Evolutionary conservation across 2,329 filamentous ascomycete species (phyloP).

Genomic region (Malbranchea zuffiana): DNA sequence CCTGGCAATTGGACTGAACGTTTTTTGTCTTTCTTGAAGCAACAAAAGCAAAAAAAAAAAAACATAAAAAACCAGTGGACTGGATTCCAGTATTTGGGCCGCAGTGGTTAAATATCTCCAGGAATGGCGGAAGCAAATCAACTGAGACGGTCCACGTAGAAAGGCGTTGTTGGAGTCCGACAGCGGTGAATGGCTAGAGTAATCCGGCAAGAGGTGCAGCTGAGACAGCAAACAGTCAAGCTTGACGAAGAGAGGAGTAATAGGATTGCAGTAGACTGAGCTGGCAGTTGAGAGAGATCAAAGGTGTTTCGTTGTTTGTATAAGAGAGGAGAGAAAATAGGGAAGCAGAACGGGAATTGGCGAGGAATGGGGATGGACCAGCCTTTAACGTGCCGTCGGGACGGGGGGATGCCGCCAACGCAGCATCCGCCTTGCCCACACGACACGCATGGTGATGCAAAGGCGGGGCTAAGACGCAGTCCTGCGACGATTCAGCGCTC

Average conservation of each 20-base stretch:
- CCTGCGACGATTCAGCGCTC: too few species aligned
- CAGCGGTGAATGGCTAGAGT: too few species aligned
- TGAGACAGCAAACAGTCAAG: too few species aligned
- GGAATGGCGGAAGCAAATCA: conserved; percentile 4
- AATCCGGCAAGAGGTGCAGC: too few species aligned
- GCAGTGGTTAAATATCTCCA: conserved; percentile 10
- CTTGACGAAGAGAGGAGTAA: too few species aligned
- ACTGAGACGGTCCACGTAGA: conserved; percentile 9
- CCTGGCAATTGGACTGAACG: conserved; percentile 10
- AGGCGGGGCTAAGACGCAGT: too few species aligned
- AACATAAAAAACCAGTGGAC: conserved; percentile 14
- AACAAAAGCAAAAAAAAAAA: conserved; percentile 10
- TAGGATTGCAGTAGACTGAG: conserved; percentile 4
- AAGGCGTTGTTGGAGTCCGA: neutral
- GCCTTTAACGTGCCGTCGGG: conserved; percentile 12
- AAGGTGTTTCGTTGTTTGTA: conserved; percentile 4
- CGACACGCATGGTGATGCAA: conserved; percentile 4
- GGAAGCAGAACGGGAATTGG: conserved; percentile 5
- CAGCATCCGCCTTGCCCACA: conserved; percentile 6
- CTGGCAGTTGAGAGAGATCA: conserved; percentile 4
- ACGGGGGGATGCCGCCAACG: conserved; percentile 3
- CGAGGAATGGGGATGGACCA: conserved; percentile 12
- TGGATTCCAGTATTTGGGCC: conserved; percentile 12
- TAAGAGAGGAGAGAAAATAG: conserved; percentile 6
- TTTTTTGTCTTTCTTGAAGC: neutral